Evolutionary conservation across 805 yeast genomes (phyloP).

Genomic region (Pichia phayaonensis): DNA sequence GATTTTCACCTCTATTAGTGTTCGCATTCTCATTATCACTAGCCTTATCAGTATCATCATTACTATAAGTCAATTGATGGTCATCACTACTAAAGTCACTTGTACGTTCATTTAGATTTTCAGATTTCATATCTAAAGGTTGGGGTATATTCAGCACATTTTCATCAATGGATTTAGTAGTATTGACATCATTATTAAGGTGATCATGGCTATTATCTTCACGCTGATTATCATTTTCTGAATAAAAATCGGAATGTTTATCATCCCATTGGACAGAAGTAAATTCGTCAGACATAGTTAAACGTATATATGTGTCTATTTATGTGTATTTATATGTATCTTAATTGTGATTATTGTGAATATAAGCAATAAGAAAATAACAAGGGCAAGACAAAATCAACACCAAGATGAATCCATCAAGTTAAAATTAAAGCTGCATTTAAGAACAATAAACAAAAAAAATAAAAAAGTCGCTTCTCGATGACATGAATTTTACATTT

Average conservation of each 20-base stretch:
- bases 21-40: neutral
- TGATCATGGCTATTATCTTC: neutral
- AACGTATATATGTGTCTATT: neutral
- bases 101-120: neutral
- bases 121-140: neutral
- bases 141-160: neutral
- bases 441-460: neutral
- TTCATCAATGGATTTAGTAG: neutral
- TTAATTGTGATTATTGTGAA: neutral
- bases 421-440: neutral
- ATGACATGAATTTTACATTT: neutral
- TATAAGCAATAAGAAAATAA: neutral
- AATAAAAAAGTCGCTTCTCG: neutral
- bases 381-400: neutral
- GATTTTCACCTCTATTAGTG: no score
- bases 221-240: neutral
- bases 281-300: slow-evolving; percentile 37
- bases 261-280: slow-evolving; percentile 51
- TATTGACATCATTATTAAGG: neutral
- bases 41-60: neutral
- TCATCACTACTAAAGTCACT: neutral
- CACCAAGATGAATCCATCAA: neutral
- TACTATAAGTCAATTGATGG: neutral
- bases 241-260: neutral
- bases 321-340: neutral